These are phyloP conservation scores for Aspergillus tubingensis DNA, from an alignment of 2,329 filamentous ascomycete genomes.

Conservation along the genomic window DNA sequence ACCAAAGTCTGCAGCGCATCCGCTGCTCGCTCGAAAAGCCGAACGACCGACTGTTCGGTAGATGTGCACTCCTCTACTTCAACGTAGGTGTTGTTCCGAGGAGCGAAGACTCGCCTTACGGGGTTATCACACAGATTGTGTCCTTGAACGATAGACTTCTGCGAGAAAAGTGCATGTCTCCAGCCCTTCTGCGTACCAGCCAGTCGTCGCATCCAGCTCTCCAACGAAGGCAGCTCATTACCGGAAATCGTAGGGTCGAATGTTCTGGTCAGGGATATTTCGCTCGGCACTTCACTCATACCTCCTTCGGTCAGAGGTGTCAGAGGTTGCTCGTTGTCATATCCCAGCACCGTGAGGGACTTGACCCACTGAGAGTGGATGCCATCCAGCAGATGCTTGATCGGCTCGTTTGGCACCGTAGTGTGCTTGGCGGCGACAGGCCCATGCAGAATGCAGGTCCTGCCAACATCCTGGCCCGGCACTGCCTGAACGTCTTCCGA, in stretches of 20 bases:
- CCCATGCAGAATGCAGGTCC: constrained; percentile 8
- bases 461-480: not conserved
- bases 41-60: not conserved
- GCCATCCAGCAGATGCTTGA: not conserved
- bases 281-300: not conserved
- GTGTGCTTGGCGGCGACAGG: constrained; percentile 5
- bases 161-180: constrained; percentile 2
- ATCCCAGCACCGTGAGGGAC: not conserved
- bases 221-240: constrained; percentile 1
- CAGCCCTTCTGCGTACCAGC: constrained; percentile 6
- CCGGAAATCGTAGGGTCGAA: not conserved
- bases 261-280: not conserved
- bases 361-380: not conserved
- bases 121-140: not conserved
- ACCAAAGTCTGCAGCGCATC: not conserved
- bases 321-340: not conserved
- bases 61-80: not conserved
- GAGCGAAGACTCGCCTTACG: constrained; percentile 1
- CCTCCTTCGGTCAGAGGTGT: not conserved
- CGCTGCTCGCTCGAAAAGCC: not conserved
- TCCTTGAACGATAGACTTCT: constrained; percentile 2
- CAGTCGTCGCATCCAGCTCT: constrained; percentile 1
- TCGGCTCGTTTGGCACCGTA: not conserved
- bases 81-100: not conserved
- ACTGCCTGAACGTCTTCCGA: constrained; percentile 8